Percentiles rank a stretch among this genome's conserved stretches.
These are phyloP conservation scores for Cladosporium sp. DNA, from an alignment of 2,329 filamentous ascomycete genomes.

Conservation along the genomic window DNA sequence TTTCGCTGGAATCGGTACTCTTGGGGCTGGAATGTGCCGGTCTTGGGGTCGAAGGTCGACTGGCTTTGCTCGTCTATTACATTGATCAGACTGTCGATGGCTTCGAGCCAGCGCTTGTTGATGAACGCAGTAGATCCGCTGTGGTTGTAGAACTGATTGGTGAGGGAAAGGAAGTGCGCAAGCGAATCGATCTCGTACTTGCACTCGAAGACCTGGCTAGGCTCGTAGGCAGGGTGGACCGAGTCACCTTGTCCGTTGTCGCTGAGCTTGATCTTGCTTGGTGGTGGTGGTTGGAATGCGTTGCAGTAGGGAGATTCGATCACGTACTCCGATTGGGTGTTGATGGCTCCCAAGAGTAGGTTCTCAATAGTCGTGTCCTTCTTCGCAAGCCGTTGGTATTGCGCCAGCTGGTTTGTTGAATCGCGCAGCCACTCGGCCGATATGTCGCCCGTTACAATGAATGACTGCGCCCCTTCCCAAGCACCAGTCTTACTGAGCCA, in stretches of 20 bases:
- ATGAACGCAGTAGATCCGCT: conserved; percentile 76
- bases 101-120: conserved; percentile 70
- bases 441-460: conserved; percentile 90
- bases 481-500: conserved; percentile 37
- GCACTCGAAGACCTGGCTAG: conserved; percentile 86
- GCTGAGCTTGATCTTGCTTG: conserved; percentile 66
- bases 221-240: conserved; percentile 85
- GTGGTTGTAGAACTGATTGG: conserved; percentile 79
- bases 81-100: conserved; percentile 66
- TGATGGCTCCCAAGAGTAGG: conserved; percentile 86
- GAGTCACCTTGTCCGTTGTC: conserved; percentile 76
- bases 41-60: conserved; percentile 70
- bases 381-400: conserved; percentile 80
- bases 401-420: conserved; percentile 86
- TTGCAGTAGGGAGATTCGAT: conserved; percentile 97
- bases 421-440: conserved; percentile 90
- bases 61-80: conserved; percentile 74
- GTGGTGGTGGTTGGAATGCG: conserved; percentile 90
- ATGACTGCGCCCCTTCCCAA: conserved; percentile 84
- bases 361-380: conserved; percentile 73
- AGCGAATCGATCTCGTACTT: conserved; percentile 98
- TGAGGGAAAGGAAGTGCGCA: conserved; percentile 80
- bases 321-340: conserved; percentile 92
- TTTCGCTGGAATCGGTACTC: conserved; percentile 80
- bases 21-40: conserved; percentile 62